phyloP scores from a whole-genome alignment of 495 filamentous ascomycete genomes.

The Diplogelasinospora grovesii region DNA sequence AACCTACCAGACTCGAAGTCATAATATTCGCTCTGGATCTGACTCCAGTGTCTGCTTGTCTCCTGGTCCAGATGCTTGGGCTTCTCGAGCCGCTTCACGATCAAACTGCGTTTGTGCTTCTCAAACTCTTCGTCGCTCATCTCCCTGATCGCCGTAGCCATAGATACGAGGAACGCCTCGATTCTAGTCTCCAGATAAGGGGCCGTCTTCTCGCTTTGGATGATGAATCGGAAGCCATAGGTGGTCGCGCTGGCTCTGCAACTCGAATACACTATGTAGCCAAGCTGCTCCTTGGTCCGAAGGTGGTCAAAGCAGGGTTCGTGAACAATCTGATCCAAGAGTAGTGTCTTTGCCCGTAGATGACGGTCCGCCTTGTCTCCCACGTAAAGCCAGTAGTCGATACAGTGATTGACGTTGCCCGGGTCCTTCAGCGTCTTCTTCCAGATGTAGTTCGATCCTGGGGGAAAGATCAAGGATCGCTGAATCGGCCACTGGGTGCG shows the following conservation, averaged over 20 bases:
- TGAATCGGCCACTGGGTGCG: conserved; percentile 73
- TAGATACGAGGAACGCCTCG: conserved; percentile 68
- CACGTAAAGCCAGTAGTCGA: conserved; percentile 82
- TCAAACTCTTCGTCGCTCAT: conserved; percentile 88
- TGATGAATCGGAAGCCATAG: conserved; percentile 81
- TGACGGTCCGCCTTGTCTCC: conserved; percentile 62
- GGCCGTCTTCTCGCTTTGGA: conserved; percentile 84
- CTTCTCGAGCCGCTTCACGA: conserved; percentile 85
- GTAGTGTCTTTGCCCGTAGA: conserved; percentile 66
- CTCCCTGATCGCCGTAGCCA: conserved; percentile 55
- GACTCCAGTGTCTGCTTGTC: conserved; percentile 71
- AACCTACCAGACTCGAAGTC: conserved; percentile 79
- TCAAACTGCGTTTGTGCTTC: conserved; percentile 79
- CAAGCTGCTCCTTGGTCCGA: conserved; percentile 94
- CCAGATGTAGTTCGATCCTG: conserved; percentile 77
- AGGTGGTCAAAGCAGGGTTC: conserved; percentile 93
- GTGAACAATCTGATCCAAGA: conserved; percentile 86
- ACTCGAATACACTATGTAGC: conserved; percentile 91
- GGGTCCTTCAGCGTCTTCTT: conserved; percentile 74
- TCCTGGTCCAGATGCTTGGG: conserved; percentile 88
- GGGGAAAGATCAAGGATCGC: conserved; percentile 69
- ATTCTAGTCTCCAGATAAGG: conserved; percentile 81
- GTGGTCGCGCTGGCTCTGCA: conserved; percentile 60
- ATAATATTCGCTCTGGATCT: conserved; percentile 79
- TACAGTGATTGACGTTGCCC: conserved; percentile 93